Evolutionary conservation across 129 eudicot species (phyloP).

Genomic region (Chrysanthemum seticuspe): DNA sequence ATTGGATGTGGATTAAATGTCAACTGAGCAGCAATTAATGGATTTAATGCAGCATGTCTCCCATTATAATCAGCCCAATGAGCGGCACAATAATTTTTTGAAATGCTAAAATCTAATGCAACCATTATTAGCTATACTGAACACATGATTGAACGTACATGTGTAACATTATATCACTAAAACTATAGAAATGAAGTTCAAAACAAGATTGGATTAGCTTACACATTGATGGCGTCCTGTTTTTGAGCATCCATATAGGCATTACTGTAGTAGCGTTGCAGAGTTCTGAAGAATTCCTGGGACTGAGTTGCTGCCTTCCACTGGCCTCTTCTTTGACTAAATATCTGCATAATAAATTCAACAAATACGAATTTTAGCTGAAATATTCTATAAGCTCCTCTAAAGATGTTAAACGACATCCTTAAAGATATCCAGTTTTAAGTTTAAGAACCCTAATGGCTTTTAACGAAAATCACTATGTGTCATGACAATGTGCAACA

Average conservation of each 20-base stretch:
- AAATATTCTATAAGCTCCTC: slow-evolving; percentile 7
- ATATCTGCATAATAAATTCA: slow-evolving; percentile 55
- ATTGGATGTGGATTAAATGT: too few species aligned
- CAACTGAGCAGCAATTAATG: too few species aligned
- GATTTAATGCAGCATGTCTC: too few species aligned
- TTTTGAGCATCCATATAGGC: slow-evolving; percentile 98
- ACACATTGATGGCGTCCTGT: slow-evolving; percentile 96
- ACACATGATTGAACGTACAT: neutral
- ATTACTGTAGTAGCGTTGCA: slow-evolving; percentile 93
- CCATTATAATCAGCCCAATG: too few species aligned
- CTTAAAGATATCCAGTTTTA: too few species aligned
- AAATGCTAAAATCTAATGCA: too few species aligned
- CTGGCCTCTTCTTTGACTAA: slow-evolving; percentile 90
- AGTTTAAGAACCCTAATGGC: too few species aligned
- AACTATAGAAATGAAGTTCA: slow-evolving; percentile 2
- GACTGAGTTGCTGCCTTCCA: slow-evolving; percentile 97
- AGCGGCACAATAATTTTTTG: too few species aligned
- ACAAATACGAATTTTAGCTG: neutral
- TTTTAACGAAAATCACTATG: too few species aligned
- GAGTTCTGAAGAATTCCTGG: slow-evolving; percentile 82
- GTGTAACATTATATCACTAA: neutral
- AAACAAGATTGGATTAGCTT: slow-evolving; percentile 28
- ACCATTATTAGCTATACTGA: neutral
- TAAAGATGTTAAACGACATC: neutral
- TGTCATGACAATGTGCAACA: neutral